A percentile compares a stretch with the other conserved stretches of the same genome.
phyloP scores from a whole-genome alignment of 2,329 filamentous ascomycete genomes.

The Fusarium sp. region DNA sequence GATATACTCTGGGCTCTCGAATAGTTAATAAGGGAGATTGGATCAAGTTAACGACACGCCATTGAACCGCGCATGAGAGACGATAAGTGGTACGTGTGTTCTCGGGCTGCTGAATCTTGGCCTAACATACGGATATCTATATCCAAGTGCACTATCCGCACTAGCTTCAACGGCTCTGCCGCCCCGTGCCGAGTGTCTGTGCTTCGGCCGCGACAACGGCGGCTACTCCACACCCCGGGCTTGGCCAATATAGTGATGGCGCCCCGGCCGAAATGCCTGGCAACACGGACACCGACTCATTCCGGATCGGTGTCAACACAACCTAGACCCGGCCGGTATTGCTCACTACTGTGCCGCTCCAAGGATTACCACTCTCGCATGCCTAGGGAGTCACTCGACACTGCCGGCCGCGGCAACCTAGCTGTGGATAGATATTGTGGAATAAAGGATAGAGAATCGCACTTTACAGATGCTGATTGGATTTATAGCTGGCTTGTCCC shows the following conservation, averaged over 20 bases:
- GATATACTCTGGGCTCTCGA: conserved; percentile 9
- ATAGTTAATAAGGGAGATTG: background rate
- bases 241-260: conserved; percentile 5
- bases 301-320: conserved; percentile 27
- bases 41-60: conserved; percentile 18
- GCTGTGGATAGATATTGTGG: conserved; percentile 11
- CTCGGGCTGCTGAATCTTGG: background rate
- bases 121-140: conserved; percentile 2
- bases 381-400: conserved; percentile 24
- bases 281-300: conserved; percentile 28
- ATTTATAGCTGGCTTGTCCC: background rate
- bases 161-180: conserved; percentile 4
- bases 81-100: background rate
- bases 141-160: too few species aligned
- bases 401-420: conserved; percentile 23
- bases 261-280: conserved; percentile 18
- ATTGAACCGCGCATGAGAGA: conserved; percentile 1
- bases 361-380: conserved; percentile 15
- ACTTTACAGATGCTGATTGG: background rate
- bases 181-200: conserved; percentile 12
- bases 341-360: conserved; percentile 4
- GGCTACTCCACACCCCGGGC: conserved; percentile 16
- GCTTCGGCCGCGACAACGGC: conserved; percentile 22
- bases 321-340: conserved; percentile 13
- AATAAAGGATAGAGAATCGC: background rate